phyloP scores from a whole-genome alignment of 257 asterid genomes.

The Jasminum sambac region DNA sequence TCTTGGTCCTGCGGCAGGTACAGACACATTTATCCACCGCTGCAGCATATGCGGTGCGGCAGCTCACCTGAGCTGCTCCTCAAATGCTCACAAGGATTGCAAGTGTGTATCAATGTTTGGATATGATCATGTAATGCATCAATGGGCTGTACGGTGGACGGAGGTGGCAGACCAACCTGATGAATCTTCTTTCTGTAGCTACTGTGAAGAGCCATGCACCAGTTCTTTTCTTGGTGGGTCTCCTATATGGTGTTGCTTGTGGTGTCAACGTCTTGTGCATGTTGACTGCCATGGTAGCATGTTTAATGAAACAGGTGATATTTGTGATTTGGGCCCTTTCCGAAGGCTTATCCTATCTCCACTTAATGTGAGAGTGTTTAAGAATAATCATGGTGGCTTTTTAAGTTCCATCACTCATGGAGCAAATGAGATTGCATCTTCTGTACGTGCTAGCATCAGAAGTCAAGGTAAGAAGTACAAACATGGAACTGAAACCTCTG shows the following conservation, averaged over 20 bases:
- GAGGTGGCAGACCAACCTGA: constrained; percentile 89
- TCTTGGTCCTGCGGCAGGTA: constrained; percentile 62
- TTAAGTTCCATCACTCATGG: constrained; percentile 91
- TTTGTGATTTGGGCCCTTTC: constrained; percentile 88
- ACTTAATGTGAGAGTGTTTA: constrained; percentile 65
- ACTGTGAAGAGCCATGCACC: constrained; percentile 98
- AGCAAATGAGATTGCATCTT: constrained; percentile 95
- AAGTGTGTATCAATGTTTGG: constrained; percentile 87
- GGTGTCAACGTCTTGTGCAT: constrained; percentile 98
- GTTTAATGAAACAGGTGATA: constrained; percentile 82
- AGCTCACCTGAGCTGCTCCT: constrained; percentile 84
- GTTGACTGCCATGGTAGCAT: constrained; percentile 89
- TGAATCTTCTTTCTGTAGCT: constrained; percentile 86
- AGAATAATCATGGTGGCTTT: constrained; percentile 66
- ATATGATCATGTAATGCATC: constrained; percentile 71
- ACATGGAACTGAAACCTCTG: constrained; percentile 52
- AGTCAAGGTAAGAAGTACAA: constrained; percentile 79
- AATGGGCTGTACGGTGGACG: constrained; percentile 95
- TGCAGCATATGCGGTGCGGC: constrained; percentile 89
- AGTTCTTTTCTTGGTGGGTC: constrained; percentile 92
- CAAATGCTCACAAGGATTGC: constrained; percentile 82
- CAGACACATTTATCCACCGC: constrained; percentile 71
- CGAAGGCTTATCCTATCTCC: constrained; percentile 92
- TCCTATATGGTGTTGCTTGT: constrained; percentile 96
- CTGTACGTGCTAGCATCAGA: constrained; percentile 92